phyloP scores from a whole-genome alignment of 768 basidiomycete genomes.

The Lentinus brumalis region DNA sequence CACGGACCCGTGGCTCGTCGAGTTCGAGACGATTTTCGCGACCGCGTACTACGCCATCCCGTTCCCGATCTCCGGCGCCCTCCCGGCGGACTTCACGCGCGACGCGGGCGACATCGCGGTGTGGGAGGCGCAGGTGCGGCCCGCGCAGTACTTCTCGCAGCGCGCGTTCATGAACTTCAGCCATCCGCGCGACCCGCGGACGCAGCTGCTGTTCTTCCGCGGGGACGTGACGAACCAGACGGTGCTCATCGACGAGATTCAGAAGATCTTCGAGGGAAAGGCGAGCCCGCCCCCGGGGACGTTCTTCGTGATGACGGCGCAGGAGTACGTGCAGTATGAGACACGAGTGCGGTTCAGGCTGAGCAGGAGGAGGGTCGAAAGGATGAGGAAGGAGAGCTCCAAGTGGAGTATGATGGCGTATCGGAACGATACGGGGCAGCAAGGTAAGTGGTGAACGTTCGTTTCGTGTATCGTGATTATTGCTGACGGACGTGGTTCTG shows the following conservation, averaged over 20 bases:
- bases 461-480: too few relatives aligned
- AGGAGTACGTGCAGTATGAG: constrained; percentile 11
- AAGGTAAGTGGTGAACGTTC: not conserved
- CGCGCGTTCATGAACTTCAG: not conserved
- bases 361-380: constrained; percentile 16
- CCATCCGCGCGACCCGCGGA: constrained; percentile 4
- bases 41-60: constrained; percentile 22
- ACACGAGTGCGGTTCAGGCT: constrained; percentile 15
- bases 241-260: not conserved
- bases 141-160: not conserved
- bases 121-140: not conserved
- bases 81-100: constrained; percentile 17
- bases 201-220: constrained; percentile 14
- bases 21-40: constrained; percentile 28
- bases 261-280: constrained; percentile 10
- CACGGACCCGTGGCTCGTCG: constrained; percentile 26
- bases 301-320: constrained; percentile 17
- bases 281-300: constrained; percentile 7
- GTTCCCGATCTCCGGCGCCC: constrained; percentile 15
- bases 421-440: constrained; percentile 5
- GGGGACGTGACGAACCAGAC: not conserved
- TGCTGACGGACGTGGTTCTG: too few relatives aligned
- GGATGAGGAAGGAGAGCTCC: constrained; percentile 8
- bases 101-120: constrained; percentile 17
- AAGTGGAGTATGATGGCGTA: constrained; percentile 11